A percentile compares a stretch with the other conserved stretches of the same genome.
These are phyloP conservation scores for Malassezia caprae DNA, from an alignment of 1,284 basidiomycete species.

Conservation along the genomic window DNA sequence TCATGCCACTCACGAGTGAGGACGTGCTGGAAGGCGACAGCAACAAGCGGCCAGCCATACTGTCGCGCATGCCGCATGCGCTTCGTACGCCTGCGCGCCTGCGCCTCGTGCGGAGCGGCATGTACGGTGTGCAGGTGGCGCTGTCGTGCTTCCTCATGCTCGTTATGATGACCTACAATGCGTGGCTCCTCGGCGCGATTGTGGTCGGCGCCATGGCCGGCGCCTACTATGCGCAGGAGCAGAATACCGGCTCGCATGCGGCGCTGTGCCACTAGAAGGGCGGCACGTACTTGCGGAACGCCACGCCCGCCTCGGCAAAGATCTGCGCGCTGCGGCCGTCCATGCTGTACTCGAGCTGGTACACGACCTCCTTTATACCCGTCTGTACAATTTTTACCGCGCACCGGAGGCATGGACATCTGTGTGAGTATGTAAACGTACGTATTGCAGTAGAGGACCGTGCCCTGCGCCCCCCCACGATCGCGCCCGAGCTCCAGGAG, in stretches of 20 bases:
- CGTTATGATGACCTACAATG: constrained; percentile 38
- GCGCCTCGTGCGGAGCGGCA: constrained; percentile 1
- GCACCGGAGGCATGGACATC: constrained; percentile 84
- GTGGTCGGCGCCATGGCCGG: constrained; percentile 19
- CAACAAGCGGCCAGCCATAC: not conserved
- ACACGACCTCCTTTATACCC: constrained; percentile 84
- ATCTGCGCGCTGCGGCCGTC: constrained; percentile 52
- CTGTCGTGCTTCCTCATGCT: constrained; percentile 34
- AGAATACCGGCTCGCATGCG: not conserved
- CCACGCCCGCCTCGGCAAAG: constrained; percentile 49
- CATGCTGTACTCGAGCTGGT: constrained; percentile 71
- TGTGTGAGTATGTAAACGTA: constrained; percentile 50
- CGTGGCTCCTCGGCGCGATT: constrained; percentile 25
- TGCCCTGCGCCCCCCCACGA: constrained; percentile 56
- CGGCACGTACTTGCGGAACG: constrained; percentile 34
- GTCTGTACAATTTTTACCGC: constrained; percentile 95
- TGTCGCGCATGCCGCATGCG: not conserved
- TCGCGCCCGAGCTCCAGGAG: constrained; percentile 70
- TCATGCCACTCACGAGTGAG: constrained; percentile 3
- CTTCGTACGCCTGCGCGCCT: constrained; percentile 13
- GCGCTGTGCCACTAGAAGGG: constrained; percentile 12
- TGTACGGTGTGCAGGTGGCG: constrained; percentile 23
- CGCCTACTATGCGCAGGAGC: not conserved
- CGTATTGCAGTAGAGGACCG: constrained; percentile 79
- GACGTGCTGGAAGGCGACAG: constrained; percentile 3